Evolutionary conservation across 129 eudicot species (phyloP), one percentile per base, ranked within the genome.

Genomic region (Erigeron canadensis): DNA sequence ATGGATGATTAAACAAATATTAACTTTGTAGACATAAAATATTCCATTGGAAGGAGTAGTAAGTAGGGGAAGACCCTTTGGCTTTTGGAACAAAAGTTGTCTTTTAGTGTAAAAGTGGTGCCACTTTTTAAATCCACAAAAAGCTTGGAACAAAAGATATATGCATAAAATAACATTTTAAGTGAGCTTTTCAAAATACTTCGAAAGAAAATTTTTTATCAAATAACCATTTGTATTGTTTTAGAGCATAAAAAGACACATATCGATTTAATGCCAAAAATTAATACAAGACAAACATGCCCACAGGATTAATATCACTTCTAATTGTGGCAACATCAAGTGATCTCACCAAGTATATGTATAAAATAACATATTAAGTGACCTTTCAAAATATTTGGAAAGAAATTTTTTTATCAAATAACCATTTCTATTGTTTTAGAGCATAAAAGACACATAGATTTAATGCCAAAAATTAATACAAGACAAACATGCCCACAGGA

Each of bases 31-130:
- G 45, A 75, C 67, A 42, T 41, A 55, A 63, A 6, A 66, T 75
- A 75, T 75, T 75, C 79, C 79, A 54, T 65, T 75, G 67, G 78
- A 55, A 75, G 64, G 45, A 43, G 21, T 10, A 41, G 57, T 11
- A 66, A 39, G 65, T 54, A 39, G 65, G 79, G 54, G 66, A 65
- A 75, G 79, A 54, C 65, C 66, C 67, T 65, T 73, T 75, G 65
- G 66, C 66, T 59, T 65, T 73, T 75, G 65, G 66, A 75, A 75
- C 73, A 64, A 57, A 63, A 37, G 57, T 67, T 66, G 73, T 75
- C 73, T 60, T 75, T 75, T 73, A 39, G 55, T 75, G 21, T 75
- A 38, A 65, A 75, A 75, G 73, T 75, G 79, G 15, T 75, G 55
- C 45, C 53, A 54, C 79, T 56, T 75, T 75, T 15, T 55, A 66